Conservation (phyloP, 2,329 filamentous ascomycete genomes). For the Colletotrichum lupini region DNA sequence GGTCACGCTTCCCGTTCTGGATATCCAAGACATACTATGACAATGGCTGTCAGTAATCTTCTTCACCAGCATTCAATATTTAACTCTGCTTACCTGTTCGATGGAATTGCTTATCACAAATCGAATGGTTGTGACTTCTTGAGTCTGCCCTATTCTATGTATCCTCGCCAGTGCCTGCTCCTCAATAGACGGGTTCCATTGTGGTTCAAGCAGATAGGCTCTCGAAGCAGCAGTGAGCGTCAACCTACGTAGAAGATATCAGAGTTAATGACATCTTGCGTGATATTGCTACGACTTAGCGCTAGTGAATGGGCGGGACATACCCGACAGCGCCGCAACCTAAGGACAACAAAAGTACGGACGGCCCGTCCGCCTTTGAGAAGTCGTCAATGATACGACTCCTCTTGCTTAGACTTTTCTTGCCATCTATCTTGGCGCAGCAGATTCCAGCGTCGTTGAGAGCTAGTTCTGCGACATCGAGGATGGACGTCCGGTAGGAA, state of each 20-base stretch:
- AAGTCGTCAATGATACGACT: not conserved
- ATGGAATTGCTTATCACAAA: not conserved
- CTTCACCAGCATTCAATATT: not conserved
- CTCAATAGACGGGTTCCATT: not conserved
- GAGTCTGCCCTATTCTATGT: not conserved
- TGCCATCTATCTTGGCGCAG: not conserved
- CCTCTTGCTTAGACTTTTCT: not conserved
- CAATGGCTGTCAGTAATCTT: not conserved
- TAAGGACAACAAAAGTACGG: not conserved
- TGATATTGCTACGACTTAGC: not conserved
- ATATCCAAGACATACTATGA: not conserved
- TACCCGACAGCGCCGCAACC: not conserved
- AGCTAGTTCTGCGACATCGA: not conserved
- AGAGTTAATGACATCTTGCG: not conserved
- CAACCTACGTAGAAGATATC: not conserved
- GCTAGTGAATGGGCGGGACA: not conserved
- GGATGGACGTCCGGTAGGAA: not conserved
- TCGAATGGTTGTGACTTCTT: not conserved
- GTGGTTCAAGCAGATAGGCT: not conserved
- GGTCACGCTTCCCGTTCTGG: not conserved
- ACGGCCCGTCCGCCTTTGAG: not conserved
- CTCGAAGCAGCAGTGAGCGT: not conserved
- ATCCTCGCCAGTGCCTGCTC: not conserved
- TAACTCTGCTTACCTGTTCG: not conserved
- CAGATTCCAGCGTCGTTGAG: not conserved